Percentiles rank a stretch among this genome's conserved stretches.
Evolutionary conservation across 106 monocot genomes (phyloP).

Genomic region (Platanthera guangdongensis): DNA sequence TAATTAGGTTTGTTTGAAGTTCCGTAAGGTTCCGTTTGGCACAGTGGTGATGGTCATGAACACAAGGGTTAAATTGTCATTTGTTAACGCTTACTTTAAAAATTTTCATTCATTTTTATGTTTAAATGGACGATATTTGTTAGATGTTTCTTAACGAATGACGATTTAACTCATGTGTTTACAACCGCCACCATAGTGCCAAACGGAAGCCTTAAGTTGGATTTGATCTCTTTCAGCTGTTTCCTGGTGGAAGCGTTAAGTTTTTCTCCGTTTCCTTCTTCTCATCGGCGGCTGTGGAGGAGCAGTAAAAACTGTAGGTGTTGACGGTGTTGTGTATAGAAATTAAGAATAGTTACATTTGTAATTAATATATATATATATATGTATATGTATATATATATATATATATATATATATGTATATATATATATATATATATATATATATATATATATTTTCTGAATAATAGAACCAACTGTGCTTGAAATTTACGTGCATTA

Average conservation of each 20-base stretch:
- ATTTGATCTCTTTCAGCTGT: background rate
- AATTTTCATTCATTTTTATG: too few relatives aligned
- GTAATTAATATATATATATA: background rate
- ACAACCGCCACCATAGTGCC: too few relatives aligned
- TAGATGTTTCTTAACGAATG: too few relatives aligned
- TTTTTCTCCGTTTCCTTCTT: constrained; percentile 1
- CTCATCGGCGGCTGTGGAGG: background rate
- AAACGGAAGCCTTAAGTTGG: too few relatives aligned
- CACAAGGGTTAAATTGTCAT: too few relatives aligned
- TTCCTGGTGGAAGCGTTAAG: background rate
- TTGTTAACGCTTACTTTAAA: too few relatives aligned
- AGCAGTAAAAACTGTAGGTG: background rate
- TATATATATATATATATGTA: background rate
- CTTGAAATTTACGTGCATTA: background rate
- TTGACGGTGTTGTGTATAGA: background rate
- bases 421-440: too few relatives aligned
- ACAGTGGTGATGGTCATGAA: too few relatives aligned
- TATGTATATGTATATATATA: background rate
- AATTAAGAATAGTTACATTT: background rate
- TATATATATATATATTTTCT: too few relatives aligned
- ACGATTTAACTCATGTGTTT: too few relatives aligned
- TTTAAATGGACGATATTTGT: too few relatives aligned
- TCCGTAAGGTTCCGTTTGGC: too few relatives aligned
- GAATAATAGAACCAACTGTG: background rate
- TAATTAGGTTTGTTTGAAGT: background rate